A percentile compares a stretch with the other conserved stretches of the same genome.
Conservation (phyloP, 1,284 basidiomycete genomes). For the Fomitopsis schrenkii region DNA sequence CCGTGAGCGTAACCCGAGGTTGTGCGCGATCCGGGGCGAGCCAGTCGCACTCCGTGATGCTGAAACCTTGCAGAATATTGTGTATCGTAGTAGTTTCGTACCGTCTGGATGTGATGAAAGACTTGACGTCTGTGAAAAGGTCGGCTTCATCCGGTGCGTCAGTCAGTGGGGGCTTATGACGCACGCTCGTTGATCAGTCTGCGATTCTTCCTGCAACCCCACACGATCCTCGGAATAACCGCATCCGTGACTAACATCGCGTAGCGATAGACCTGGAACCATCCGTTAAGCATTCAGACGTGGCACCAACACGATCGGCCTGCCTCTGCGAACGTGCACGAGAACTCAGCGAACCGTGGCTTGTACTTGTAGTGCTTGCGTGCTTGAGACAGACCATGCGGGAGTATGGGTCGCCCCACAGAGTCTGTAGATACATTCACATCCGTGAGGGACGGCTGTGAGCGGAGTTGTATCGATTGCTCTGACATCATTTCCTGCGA, state of each 20-base stretch:
- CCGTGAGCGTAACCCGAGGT: constrained; percentile 54
- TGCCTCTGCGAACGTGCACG: constrained; percentile 63
- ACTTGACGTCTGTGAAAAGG: constrained; percentile 56
- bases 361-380: constrained; percentile 46
- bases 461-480: constrained; percentile 47
- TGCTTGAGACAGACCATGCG: constrained; percentile 45
- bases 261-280: constrained; percentile 66
- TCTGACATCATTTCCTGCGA: constrained; percentile 73
- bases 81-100: constrained; percentile 86
- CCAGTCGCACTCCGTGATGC: constrained; percentile 82
- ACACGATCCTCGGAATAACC: constrained; percentile 74
- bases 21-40: constrained; percentile 50
- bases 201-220: constrained; percentile 77
- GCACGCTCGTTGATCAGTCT: constrained; percentile 57
- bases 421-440: constrained; percentile 44
- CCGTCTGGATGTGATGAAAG: constrained; percentile 71
- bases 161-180: constrained; percentile 19
- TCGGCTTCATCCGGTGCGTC: neutral
- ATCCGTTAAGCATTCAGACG: neutral
- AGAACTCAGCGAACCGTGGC: constrained; percentile 77
- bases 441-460: constrained; percentile 38
- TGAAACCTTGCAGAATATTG: constrained; percentile 73
- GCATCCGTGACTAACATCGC: constrained; percentile 57
- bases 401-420: constrained; percentile 37
- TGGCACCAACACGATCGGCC: constrained; percentile 1